Evolutionary conservation across 768 basidiomycete genomes (phyloP), one percentile per base, ranked within the genome.

Genomic region (Hygrophorus pudorinus): DNA sequence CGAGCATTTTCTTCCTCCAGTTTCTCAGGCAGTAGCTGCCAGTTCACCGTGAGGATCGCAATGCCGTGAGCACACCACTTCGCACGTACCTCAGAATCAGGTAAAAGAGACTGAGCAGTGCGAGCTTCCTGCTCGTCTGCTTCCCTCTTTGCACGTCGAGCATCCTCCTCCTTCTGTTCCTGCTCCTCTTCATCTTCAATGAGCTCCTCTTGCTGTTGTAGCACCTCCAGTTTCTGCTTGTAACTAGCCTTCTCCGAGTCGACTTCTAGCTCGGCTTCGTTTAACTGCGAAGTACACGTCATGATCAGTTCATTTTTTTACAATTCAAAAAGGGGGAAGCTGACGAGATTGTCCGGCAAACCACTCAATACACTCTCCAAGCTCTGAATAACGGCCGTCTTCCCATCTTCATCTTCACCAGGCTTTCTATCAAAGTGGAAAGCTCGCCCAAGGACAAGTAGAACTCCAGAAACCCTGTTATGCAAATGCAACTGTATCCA

Each of bases 131-230:
- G 62, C 54, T 91, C 87, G 50, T 79, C 83, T 17, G 80, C 77
- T 62, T 86, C 89, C 54, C 81, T 79, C 59, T 80, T 81, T 36
- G 81, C 84, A 45, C 86, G 83, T 33, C 90, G 81, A n/a, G 89
- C 85, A 58, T 86, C 80, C 60, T 91, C 86, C 60, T 90, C 89
- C 65, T 92, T 85, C 63, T 93, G 83, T 50, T 99, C 96, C 63
- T 99, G 96, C 60, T 97, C 96, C 51, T 92, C 80, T 65, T 99
- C 96, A 61, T 99, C 96, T 59, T 99, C 93, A 59, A 99, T 99
- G 49, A 99, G 88, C 61, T 99, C 96, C 59, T 99, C 89, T 63
- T 99, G 96, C 55, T 99, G 89, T 55, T 96, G 90, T 59, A 99
- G 67, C 18, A 99, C 94, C 50, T 98, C 96, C 44, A 99, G 76